Conservation (phyloP, 2,329 filamentous ascomycete genomes). For the Pseudopithomyces chartarum region DNA sequence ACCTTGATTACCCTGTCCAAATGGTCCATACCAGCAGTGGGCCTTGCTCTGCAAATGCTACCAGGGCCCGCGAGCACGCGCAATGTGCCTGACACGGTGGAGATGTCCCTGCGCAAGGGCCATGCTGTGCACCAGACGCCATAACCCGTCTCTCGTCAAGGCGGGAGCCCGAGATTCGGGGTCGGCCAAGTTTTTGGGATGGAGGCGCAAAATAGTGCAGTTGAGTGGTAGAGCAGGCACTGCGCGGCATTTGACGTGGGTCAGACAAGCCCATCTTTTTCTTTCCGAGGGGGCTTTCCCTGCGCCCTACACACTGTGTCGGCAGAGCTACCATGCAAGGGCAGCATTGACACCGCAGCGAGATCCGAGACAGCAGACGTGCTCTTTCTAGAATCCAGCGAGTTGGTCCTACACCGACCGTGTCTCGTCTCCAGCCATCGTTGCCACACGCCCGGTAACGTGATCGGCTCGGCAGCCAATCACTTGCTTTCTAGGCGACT, state of each 20-base stretch:
- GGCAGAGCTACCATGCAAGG: conserved; percentile 17
- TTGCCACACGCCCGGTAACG: conserved; percentile 2
- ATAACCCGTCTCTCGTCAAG: conserved; percentile 18
- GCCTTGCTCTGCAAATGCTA: conserved; percentile 18
- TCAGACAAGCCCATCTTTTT: conserved; percentile 24
- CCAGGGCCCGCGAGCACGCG: conserved; percentile 17
- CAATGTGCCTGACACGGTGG: conserved; percentile 17
- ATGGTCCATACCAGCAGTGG: conserved; percentile 3
- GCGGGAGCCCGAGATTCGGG: conserved; percentile 23
- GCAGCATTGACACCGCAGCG: conserved; percentile 6
- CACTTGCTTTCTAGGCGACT: not conserved
- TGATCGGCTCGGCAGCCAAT: conserved; percentile 9
- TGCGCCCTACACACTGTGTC: conserved; percentile 9
- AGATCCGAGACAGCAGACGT: conserved; percentile 20
- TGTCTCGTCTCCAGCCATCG: not conserved
- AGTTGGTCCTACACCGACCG: conserved; percentile 1
- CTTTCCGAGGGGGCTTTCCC: conserved; percentile 12
- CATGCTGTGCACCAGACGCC: conserved; percentile 24
- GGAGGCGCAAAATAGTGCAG: conserved; percentile 18
- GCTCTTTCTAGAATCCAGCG: conserved; percentile 10
- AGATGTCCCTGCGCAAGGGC: conserved; percentile 16
- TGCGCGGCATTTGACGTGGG: conserved; percentile 25
- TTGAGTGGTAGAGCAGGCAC: conserved; percentile 15
- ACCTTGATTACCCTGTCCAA: conserved; percentile 16
- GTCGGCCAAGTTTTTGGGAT: conserved; percentile 36